Percentiles rank a stretch among this genome's conserved stretches.
Conservation (phyloP, 352 stramenopile species). For the Pythium monospermum region DNA sequence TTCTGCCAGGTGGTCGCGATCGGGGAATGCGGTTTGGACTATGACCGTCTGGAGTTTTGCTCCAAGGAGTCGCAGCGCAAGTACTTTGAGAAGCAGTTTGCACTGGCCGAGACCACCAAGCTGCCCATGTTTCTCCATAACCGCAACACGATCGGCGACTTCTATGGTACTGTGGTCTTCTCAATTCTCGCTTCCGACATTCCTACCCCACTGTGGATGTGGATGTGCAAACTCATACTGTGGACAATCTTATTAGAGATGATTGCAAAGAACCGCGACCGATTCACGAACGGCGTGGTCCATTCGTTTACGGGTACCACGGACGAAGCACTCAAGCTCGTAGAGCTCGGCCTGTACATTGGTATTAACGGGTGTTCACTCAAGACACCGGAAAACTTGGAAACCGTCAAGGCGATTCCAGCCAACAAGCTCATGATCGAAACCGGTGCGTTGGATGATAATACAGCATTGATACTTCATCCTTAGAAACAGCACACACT, state of each 20-base stretch:
- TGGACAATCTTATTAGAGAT: slow-evolving; percentile 38
- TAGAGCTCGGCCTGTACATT: slow-evolving; percentile 94
- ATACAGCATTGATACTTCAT: too few species aligned
- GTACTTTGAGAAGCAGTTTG: slow-evolving; percentile 93
- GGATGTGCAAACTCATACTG: too few species aligned
- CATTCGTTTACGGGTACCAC: slow-evolving; percentile 95
- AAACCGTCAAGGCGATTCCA: slow-evolving; percentile 90
- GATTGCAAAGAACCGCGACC: slow-evolving; percentile 56
- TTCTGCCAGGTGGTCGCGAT: slow-evolving; percentile 88
- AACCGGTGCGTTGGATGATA: slow-evolving; percentile 85
- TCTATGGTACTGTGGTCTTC: slow-evolving; percentile 56
- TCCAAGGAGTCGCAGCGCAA: slow-evolving; percentile 85
- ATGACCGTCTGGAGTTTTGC: slow-evolving; percentile 96
- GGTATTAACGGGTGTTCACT: slow-evolving; percentile 97
- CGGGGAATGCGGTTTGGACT: slow-evolving; percentile 96
- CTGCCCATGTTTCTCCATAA: slow-evolving; percentile 97
- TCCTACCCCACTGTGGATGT: not conserved
- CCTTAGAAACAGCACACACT: not conserved
- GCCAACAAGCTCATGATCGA: slow-evolving; percentile 92
- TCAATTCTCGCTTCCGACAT: not conserved
- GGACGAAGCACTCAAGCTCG: slow-evolving; percentile 90
- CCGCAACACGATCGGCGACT: slow-evolving; percentile 90
- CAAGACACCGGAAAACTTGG: slow-evolving; percentile 93
- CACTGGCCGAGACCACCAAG: slow-evolving; percentile 71
- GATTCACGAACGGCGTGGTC: slow-evolving; percentile 89